These are phyloP conservation scores for Diplodia seriata DNA, from an alignment of 2,329 filamentous ascomycete species.

Conservation along the genomic window DNA sequence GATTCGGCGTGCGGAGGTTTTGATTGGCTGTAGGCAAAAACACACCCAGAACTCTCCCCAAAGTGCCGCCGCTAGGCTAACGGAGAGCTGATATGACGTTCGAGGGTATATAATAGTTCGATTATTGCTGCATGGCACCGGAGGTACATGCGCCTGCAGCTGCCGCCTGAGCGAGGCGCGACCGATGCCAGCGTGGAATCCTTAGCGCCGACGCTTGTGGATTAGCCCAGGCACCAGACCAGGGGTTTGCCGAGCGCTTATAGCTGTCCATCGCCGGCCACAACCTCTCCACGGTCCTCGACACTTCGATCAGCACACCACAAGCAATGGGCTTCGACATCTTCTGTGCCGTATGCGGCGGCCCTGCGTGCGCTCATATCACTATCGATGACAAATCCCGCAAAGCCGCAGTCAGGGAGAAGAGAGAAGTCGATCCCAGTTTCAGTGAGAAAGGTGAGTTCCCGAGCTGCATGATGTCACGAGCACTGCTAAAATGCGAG, in stretches of 20 bases:
- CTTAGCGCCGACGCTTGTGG: neutral
- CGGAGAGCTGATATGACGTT: neutral
- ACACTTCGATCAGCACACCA: neutral
- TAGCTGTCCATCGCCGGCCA: neutral
- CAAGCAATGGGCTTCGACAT: neutral
- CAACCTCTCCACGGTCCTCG: neutral
- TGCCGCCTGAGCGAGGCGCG: neutral
- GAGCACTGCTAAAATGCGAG: neutral
- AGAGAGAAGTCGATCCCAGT: neutral
- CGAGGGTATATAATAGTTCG: neutral
- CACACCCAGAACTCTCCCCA: neutral
- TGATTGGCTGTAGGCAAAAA: neutral
- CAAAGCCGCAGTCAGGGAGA: neutral
- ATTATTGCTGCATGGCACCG: neutral
- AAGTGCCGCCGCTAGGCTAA: neutral
- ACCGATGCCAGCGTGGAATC: neutral
- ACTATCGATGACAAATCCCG: neutral
- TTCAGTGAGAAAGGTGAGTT: too few species aligned
- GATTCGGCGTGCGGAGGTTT: neutral
- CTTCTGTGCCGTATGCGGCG: conserved; percentile 14
- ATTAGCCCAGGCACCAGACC: neutral
- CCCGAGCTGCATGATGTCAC: neutral
- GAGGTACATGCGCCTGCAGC: neutral
- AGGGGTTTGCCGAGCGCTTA: neutral
- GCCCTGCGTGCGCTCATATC: neutral